Base-by-base conservation (phyloP, 352 stramenopile species). In the Hyaloperonospora brassicae region DNA sequence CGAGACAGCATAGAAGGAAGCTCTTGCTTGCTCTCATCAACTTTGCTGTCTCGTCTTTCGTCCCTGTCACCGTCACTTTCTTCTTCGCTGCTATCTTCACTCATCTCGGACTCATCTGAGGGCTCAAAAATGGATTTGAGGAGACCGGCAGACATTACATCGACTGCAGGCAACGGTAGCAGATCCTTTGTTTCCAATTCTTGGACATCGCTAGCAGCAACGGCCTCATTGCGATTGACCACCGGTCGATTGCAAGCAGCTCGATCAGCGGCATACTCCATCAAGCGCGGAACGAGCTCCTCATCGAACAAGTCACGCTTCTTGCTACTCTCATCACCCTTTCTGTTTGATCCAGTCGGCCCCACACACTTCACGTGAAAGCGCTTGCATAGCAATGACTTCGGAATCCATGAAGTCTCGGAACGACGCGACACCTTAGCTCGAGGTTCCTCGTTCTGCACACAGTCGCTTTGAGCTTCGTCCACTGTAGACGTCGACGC, bases 71-170 rank as follows among this genome's bases (percentile, higher is more conserved):
- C 68, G 5, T 53, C 64, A 4, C 74, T 60, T 17, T 84, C 68
- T 27, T 44, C 14, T 24, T 23, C 22, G 13, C 23, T 14, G 7
- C 39, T 44, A 24, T 44, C 39, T 22, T 86, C 66, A 52, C 69
- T 80, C 5, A 73, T 12, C 23, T 64, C 60, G 2, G 61, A 73
- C 27, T 72, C 80, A 44, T 91, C 83, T 1, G 78, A 86, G 1
- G 76, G 77, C 52, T 91, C 80, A 62, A 93, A 93, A 48, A 93
- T 90, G 13, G 79, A 85, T 63, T 84, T 80, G 22, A 93, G 61
- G 42, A 93, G 55, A 66, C 69, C 72, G 1, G 50, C 48, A 6
- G 72, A 64, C 2, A 79, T 69, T 31, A 79, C 78, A 34, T 72
- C 47, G n/a, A 68, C 59, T 34, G 59, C 52, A 34, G 70, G 70